phyloP scores from a whole-genome alignment of 345 rosid species.

The Hibiscus syriacus region DNA sequence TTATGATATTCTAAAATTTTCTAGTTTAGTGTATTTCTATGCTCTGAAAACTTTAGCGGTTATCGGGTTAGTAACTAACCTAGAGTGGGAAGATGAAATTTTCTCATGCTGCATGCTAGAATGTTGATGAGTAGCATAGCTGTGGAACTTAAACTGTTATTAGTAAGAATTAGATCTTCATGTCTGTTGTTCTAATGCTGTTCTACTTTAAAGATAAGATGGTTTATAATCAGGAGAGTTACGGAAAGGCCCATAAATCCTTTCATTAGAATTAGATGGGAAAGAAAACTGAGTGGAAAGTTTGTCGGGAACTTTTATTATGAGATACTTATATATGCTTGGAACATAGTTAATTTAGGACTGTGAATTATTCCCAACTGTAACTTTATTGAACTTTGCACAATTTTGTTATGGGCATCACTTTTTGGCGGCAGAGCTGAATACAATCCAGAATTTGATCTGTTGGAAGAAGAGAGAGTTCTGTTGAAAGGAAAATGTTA shows the following conservation, averaged over 20 bases:
- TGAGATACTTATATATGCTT: not conserved
- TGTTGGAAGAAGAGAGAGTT: constrained; percentile 76
- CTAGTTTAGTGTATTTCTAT: not conserved
- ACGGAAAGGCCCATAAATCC: not conserved
- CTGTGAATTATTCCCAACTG: no score
- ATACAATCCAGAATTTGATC: constrained; percentile 69
- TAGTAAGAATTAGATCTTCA: not conserved
- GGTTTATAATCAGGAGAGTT: not conserved
- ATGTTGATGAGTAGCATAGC: not conserved
- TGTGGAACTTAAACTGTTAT: not conserved
- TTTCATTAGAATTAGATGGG: not conserved
- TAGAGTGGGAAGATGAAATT: not conserved
- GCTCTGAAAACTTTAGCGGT: no score
- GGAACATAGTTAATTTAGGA: no score
- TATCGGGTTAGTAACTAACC: not conserved
- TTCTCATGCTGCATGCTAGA: not conserved
- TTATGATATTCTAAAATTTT: not conserved
- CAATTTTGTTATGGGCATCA: not conserved
- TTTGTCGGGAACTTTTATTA: not conserved
- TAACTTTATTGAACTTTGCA: not conserved
- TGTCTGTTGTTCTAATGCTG: not conserved
- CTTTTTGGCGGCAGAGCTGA: constrained; percentile 66
- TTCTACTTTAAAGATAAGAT: not conserved
- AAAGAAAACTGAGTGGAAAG: not conserved
- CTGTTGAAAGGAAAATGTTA: constrained; percentile 75